Conservation (phyloP, 2,329 filamentous ascomycete species). For the Pseudopyrenochaeta lycopersici region DNA sequence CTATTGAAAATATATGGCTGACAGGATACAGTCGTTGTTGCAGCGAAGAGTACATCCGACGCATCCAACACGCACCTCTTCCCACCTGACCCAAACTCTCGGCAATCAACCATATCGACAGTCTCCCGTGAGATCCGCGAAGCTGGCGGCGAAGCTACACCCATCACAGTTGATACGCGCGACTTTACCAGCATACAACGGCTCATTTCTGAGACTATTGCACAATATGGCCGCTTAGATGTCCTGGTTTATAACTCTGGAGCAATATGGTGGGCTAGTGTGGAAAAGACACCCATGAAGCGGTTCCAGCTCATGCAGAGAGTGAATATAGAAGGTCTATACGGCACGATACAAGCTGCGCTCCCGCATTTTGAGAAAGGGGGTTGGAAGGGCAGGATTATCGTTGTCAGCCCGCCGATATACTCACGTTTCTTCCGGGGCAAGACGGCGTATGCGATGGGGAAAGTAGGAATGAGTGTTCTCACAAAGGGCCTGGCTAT, state of each 20-base stretch:
- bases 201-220: slow-evolving; percentile 67
- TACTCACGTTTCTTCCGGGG: slow-evolving; percentile 86
- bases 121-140: slow-evolving; percentile 77
- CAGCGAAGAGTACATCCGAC: slow-evolving; percentile 78
- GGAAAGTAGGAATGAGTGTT: slow-evolving; percentile 83
- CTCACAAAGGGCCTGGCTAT: slow-evolving; percentile 82
- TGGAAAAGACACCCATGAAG: slow-evolving; percentile 76
- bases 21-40: slow-evolving; percentile 72
- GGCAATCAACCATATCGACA: slow-evolving; percentile 79
- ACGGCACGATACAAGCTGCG: slow-evolving; percentile 73
- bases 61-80: slow-evolving; percentile 66
- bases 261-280: slow-evolving; percentile 84
- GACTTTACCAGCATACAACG: slow-evolving; percentile 67
- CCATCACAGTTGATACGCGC: slow-evolving; percentile 76
- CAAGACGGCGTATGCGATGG: slow-evolving; percentile 83
- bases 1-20: slow-evolving; percentile 7
- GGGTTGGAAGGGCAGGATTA: slow-evolving; percentile 68
- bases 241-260: slow-evolving; percentile 84
- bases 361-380: slow-evolving; percentile 71
- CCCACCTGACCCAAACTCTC: slow-evolving; percentile 79
- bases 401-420: slow-evolving; percentile 85
- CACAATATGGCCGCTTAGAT: slow-evolving; percentile 71
- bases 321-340: slow-evolving; percentile 72
- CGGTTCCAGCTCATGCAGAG: slow-evolving; percentile 71
- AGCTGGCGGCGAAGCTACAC: slow-evolving; percentile 69